phyloP scores from a whole-genome alignment of 2,329 filamentous ascomycete species.

The Exutisphaerella laricina region DNA sequence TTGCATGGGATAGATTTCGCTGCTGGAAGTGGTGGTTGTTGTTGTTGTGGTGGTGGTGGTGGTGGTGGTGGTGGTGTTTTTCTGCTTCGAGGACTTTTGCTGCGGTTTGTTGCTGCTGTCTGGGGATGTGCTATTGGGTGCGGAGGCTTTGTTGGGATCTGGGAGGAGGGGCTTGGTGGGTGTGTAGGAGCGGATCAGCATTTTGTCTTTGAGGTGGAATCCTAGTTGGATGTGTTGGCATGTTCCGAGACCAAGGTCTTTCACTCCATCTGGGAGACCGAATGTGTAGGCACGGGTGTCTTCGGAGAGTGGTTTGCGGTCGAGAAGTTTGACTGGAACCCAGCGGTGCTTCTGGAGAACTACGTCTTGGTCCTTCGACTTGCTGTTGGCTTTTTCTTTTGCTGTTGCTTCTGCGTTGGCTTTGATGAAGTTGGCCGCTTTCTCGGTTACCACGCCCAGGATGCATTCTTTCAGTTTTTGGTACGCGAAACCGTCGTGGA shows the following conservation, averaged over 20 bases:
- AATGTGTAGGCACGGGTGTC: slow-evolving; percentile 48
- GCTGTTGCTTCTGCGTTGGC: slow-evolving; percentile 39
- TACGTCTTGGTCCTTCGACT: slow-evolving; percentile 28
- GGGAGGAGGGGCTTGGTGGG: slow-evolving; percentile 44
- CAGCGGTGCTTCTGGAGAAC: slow-evolving; percentile 44
- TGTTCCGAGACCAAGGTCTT: slow-evolving; percentile 45
- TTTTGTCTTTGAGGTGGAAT: slow-evolving; percentile 48
- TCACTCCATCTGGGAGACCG: slow-evolving; percentile 36
- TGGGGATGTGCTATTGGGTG: neutral
- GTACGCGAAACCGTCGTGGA: slow-evolving; percentile 49
- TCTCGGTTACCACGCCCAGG: slow-evolving; percentile 47
- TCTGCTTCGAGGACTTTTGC: no score
- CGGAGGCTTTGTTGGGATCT: slow-evolving; percentile 9
- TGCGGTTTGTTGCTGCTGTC: no score
- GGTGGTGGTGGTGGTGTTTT: slow-evolving; percentile 28
- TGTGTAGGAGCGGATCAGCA: slow-evolving; percentile 48
- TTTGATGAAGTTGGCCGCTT: slow-evolving; percentile 45
- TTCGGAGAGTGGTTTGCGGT: slow-evolving; percentile 37
- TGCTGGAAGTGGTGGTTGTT: neutral
- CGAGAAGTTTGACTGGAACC: slow-evolving; percentile 41
- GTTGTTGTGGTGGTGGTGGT: neutral
- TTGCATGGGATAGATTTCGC: slow-evolving; percentile 10
- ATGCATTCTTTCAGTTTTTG: slow-evolving; percentile 50
- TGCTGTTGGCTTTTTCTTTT: slow-evolving; percentile 33
- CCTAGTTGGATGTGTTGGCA: slow-evolving; percentile 51